Percentiles rank a stretch among this genome's conserved stretches.
phyloP scores from a whole-genome alignment of 208 protist species.

The Crithidia mellificae region DNA sequence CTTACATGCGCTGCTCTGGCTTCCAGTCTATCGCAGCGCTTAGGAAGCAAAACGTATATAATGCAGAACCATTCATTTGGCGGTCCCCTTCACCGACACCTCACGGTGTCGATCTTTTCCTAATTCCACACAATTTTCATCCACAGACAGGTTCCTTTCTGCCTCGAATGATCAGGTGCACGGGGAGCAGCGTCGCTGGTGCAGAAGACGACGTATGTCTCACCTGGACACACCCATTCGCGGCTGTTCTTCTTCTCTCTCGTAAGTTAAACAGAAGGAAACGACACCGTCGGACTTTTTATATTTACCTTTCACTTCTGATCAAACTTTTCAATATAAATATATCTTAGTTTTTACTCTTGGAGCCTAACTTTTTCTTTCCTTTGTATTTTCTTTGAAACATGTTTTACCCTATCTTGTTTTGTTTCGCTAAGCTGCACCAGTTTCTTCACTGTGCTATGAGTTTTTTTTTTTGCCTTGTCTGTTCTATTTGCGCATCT shows the following conservation, averaged over 20 bases:
- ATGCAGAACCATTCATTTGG: constrained; percentile 11
- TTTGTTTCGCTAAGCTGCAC: neutral
- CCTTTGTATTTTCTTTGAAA: neutral
- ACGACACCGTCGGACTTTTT: constrained; percentile 5
- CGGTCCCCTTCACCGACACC: constrained; percentile 1
- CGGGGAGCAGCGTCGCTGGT: neutral
- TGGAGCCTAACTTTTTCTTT: no score
- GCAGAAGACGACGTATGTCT: neutral
- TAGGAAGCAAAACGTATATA: constrained; percentile 16
- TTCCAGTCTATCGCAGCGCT: neutral
- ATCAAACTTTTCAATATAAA: constrained; percentile 14
- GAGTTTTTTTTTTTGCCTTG: neutral
- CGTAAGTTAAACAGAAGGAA: neutral
- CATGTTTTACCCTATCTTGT: constrained; percentile 2
- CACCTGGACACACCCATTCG: no score
- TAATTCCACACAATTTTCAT: constrained; percentile 3
- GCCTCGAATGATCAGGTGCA: neutral
- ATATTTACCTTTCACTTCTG: constrained; percentile 16
- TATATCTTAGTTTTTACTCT: constrained; percentile 2
- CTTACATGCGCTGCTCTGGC: neutral
- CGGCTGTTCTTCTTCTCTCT: neutral
- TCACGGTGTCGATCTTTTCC: neutral
- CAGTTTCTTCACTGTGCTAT: neutral
- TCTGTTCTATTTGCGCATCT: neutral
- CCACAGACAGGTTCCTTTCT: neutral